Evolutionary conservation across 768 basidiomycete genomes (phyloP).

Genomic region (Omphalotus guepiniiformis): DNA sequence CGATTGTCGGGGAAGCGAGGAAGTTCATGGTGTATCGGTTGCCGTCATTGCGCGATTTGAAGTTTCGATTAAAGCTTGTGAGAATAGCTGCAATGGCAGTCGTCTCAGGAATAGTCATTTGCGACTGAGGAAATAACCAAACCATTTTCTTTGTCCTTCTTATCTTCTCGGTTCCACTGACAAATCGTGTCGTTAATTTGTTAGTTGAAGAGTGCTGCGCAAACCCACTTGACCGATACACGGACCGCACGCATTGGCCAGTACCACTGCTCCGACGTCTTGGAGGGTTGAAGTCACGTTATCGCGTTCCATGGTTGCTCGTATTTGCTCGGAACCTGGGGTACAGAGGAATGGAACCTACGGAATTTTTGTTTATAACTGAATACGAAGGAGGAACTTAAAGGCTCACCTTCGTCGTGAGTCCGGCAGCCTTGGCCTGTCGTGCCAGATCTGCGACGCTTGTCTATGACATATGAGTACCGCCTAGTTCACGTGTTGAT

Average conservation of each 20-base stretch:
- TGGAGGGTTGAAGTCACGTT: slow-evolving; percentile 76
- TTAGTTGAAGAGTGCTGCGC: not conserved
- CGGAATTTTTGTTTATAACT: not conserved
- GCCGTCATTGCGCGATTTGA: slow-evolving; percentile 94
- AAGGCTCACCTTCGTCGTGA: slow-evolving; percentile 61
- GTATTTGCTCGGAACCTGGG: slow-evolving; percentile 92
- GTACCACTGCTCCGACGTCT: slow-evolving; percentile 88
- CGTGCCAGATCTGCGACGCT: slow-evolving; percentile 86
- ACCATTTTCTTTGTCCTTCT: slow-evolving; percentile 90
- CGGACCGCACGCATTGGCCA: slow-evolving; percentile 98
- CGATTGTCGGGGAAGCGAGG: slow-evolving; percentile 93
- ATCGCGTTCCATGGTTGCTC: slow-evolving; percentile 96
- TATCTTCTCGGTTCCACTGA: slow-evolving; percentile 93
- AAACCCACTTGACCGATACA: slow-evolving; percentile 87
- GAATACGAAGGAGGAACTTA: slow-evolving; percentile 13
- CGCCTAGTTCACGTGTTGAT: not conserved
- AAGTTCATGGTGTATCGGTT: slow-evolving; percentile 96
- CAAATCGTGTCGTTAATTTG: slow-evolving; percentile 7
- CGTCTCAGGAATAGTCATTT: slow-evolving; percentile 4
- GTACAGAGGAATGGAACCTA: slow-evolving; percentile 85
- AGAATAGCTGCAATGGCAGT: slow-evolving; percentile 68
- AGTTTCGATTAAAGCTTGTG: slow-evolving; percentile 91
- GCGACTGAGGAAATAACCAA: slow-evolving; percentile 15
- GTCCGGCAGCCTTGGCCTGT: slow-evolving; percentile 82
- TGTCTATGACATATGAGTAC: slow-evolving; percentile 45